Percentiles rank a stretch among this genome's conserved stretches.
phyloP scores from a whole-genome alignment of 768 basidiomycete genomes.

The Tulasnella sp. region DNA sequence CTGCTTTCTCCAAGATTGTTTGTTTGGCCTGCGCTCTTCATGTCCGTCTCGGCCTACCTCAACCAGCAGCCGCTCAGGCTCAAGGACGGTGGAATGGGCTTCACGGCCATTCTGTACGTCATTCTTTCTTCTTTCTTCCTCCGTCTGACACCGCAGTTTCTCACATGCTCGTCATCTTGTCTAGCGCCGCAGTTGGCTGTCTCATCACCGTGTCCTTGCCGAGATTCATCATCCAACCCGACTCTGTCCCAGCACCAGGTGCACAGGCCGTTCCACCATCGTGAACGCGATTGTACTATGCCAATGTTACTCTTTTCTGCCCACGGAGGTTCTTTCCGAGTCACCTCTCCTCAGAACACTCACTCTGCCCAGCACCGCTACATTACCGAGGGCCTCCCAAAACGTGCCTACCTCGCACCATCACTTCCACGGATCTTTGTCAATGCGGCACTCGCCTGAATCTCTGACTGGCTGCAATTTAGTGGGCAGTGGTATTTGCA shows the following conservation, averaged over 20 bases:
- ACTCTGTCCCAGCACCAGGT: not conserved
- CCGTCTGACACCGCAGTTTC: not conserved
- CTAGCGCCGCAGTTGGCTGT: slow-evolving; percentile 6
- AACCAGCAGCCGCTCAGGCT: slow-evolving; percentile 22
- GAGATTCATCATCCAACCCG: slow-evolving; percentile 7
- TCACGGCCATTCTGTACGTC: slow-evolving; percentile 12
- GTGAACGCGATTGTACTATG: not conserved
- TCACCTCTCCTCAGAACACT: not conserved
- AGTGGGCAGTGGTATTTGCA: too few species aligned
- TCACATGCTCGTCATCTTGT: not conserved
- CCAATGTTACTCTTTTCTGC: not conserved
- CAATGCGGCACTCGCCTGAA: too few species aligned
- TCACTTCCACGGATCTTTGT: not conserved
- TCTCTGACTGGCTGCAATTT: too few species aligned
- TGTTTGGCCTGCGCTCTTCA: slow-evolving; percentile 19
- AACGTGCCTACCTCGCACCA: not conserved
- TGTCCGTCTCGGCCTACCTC: not conserved
- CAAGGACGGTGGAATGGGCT: slow-evolving; percentile 20
- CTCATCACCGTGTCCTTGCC: slow-evolving; percentile 1
- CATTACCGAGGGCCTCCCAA: not conserved
- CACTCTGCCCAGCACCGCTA: not conserved
- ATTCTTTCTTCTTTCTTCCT: not conserved
- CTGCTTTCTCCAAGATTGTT: not conserved
- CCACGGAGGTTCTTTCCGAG: not conserved
- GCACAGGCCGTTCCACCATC: not conserved